Percentiles rank a stretch among this genome's conserved stretches.
These are phyloP conservation scores for Candida peoriensis DNA, from an alignment of 805 yeast genomes.

Conservation along the genomic window DNA sequence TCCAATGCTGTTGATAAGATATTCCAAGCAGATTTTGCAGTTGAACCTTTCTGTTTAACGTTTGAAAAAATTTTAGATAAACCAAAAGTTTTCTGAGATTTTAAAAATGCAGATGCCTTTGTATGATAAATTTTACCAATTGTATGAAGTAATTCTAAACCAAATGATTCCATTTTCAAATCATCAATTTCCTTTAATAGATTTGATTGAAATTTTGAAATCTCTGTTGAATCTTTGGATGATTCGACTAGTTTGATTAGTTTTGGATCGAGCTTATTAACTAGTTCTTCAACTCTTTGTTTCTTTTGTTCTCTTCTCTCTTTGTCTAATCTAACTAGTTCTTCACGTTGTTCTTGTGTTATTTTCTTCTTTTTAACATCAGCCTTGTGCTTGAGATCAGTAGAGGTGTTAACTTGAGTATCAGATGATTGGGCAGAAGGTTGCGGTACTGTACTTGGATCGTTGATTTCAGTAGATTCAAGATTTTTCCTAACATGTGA, in stretches of 20 bases:
- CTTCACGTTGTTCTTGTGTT: constrained; percentile 42
- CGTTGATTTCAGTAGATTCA: not conserved
- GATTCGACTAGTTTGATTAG: constrained; percentile 42
- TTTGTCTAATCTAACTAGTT: constrained; percentile 44
- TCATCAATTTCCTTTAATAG: constrained; percentile 65
- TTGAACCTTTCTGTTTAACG: constrained; percentile 78
- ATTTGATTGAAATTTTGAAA: constrained; percentile 44
- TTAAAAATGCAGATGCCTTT: constrained; percentile 69
- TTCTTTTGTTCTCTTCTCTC: constrained; percentile 48
- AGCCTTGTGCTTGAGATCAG: not conserved
- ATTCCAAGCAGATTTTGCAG: constrained; percentile 77
- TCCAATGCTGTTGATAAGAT: constrained; percentile 82
- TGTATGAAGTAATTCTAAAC: constrained; percentile 77
- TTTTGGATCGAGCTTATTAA: constrained; percentile 41
- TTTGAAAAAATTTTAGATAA: constrained; percentile 78
- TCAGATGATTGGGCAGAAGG: too few species aligned
- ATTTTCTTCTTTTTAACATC: constrained; percentile 23
- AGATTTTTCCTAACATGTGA: constrained; percentile 1
- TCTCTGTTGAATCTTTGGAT: constrained; percentile 40
- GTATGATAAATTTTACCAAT: constrained; percentile 75
- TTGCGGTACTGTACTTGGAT: too few species aligned
- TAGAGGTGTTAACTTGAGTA: not conserved
- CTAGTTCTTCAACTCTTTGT: constrained; percentile 45
- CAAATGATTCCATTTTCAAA: constrained; percentile 92
- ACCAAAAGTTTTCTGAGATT: constrained; percentile 79